These are phyloP conservation scores for Fusarium lyarnte DNA, from an alignment of 2,329 filamentous ascomycete genomes.

Conservation along the genomic window DNA sequence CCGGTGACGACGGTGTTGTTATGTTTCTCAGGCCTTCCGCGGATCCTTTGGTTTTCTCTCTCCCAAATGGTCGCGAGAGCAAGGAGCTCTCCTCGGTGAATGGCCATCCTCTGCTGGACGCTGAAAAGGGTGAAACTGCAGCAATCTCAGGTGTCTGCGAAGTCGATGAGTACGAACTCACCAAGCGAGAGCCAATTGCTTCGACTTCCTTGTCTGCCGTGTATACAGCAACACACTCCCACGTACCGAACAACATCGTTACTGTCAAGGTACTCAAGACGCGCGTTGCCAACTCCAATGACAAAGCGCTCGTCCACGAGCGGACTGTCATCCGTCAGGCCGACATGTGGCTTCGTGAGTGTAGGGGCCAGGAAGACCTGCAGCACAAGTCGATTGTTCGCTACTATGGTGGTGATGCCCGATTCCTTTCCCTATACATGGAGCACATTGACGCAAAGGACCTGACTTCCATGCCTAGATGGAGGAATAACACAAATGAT, in stretches of 20 bases:
- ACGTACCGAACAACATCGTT: conserved; percentile 63
- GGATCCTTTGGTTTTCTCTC: conserved; percentile 62
- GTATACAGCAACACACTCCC: conserved; percentile 64
- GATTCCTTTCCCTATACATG: conserved; percentile 69
- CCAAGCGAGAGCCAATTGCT: conserved; percentile 66
- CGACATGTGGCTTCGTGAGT: conserved; percentile 68
- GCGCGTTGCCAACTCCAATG: conserved; percentile 50
- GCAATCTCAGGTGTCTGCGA: conserved; percentile 61
- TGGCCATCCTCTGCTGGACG: conserved; percentile 62
- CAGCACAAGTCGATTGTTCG: conserved; percentile 67
- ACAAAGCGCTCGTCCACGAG: conserved; percentile 61
- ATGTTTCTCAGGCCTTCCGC: conserved; percentile 62
- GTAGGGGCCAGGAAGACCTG: conserved; percentile 64
- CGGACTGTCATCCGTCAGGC: conserved; percentile 67
- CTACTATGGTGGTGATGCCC: conserved; percentile 67
- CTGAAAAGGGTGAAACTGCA: conserved; percentile 60
- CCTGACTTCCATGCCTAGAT: conserved; percentile 58
- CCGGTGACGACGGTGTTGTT: conserved; percentile 60
- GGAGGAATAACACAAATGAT: conserved; percentile 59
- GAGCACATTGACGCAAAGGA: conserved; percentile 68
- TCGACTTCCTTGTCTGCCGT: conserved; percentile 64
- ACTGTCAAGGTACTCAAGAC: conserved; percentile 71
- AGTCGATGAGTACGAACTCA: conserved; percentile 63
- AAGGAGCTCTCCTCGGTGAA: conserved; percentile 58
- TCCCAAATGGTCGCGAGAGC: conserved; percentile 57